Evolutionary conservation across 2,329 filamentous ascomycete species (phyloP), one percentile per base, ranked within the genome.

Genomic region (Hypomyces rosellus): DNA sequence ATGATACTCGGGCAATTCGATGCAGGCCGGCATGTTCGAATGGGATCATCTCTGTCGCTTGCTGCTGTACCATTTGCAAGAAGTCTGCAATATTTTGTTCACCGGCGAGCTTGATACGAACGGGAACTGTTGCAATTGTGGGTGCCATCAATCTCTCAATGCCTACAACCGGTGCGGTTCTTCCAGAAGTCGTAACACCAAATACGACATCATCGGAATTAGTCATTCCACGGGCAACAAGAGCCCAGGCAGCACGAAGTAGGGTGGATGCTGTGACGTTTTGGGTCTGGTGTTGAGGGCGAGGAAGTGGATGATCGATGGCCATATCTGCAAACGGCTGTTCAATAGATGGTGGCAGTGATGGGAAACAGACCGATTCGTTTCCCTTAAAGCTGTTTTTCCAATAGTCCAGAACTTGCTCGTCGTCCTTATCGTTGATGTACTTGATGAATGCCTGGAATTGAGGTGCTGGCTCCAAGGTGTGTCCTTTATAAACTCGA

Each of bases 11-110:
- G 4, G 51, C 39, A 16, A 58, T 58, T 3, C 18, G 15, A 25
- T 54, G 53, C 6, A 60, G 39, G 1, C 57, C 57, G 5, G 51
- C 52, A 14, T 59, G 55, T 37, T 58, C 55, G 30, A 44, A 54
- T 0, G 44, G 49, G 5, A 54, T 52, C 51, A 54, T 54, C 13
- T 54, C 51, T 1, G 50, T 20, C 13, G 51, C 43, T 42, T 55
- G 49, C 8, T 40, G 11, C 34, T 63, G 59, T 0, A 63, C 37
- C 1, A 59, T 57, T 15, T 72, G 60, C 11, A 82, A 61, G 25
- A 22, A 34, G 25, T 14, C 8, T 14, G 14, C 8, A 11, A 34
- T 9, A 12, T n/a, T 46, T 13, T 15, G 15, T 5, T 12, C 30
- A 25, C 15, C 14, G 9, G 30, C n/a, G 15, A 46, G 4, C 5